Evolutionary conservation across 768 basidiomycete species (phyloP).

Genomic region (Lactifluus hygrophoroides): DNA sequence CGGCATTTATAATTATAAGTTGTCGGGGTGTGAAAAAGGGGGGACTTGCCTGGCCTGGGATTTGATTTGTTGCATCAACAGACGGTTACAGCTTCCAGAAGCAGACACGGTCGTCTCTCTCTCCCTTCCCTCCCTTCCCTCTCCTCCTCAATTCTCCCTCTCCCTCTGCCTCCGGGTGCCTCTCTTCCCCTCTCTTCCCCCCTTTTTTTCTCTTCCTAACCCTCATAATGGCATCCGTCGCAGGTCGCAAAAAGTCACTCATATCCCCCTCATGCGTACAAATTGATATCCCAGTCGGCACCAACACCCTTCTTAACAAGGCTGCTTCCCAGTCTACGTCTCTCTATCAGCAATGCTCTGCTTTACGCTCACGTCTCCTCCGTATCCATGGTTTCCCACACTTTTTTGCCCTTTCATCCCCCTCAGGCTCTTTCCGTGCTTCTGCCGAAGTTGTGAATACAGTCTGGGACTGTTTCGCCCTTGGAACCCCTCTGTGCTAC

Average conservation of each 20-base stretch:
- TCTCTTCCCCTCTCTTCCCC: conserved; percentile 1
- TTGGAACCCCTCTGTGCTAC: conserved; percentile 91
- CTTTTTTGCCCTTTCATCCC: conserved; percentile 56
- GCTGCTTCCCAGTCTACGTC: conserved; percentile 80
- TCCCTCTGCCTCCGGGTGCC: background rate
- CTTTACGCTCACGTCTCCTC: conserved; percentile 66
- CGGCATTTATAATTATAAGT: background rate
- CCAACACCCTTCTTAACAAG: conserved; percentile 87
- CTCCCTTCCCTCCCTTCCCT: no score
- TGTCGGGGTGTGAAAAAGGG: conserved; percentile 17
- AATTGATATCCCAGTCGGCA: conserved; percentile 67
- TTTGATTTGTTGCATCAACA: conserved; percentile 1
- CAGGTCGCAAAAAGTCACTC: conserved; percentile 66
- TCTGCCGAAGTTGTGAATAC: conserved; percentile 90
- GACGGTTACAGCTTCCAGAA: conserved; percentile 8
- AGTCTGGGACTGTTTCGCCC: conserved; percentile 89
- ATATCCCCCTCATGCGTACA: conserved; percentile 53
- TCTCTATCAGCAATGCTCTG: conserved; percentile 87
- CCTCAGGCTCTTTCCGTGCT: conserved; percentile 51
- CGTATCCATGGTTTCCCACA: conserved; percentile 65
- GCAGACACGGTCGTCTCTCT: conserved; percentile 12
- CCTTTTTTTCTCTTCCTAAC: conserved; percentile 13
- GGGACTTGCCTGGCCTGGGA: background rate
- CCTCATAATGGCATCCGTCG: conserved; percentile 35
- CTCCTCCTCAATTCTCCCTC: background rate